Base-by-base conservation (phyloP, 2,329 filamentous ascomycete genomes). In the Sarocladium oryzae region DNA sequence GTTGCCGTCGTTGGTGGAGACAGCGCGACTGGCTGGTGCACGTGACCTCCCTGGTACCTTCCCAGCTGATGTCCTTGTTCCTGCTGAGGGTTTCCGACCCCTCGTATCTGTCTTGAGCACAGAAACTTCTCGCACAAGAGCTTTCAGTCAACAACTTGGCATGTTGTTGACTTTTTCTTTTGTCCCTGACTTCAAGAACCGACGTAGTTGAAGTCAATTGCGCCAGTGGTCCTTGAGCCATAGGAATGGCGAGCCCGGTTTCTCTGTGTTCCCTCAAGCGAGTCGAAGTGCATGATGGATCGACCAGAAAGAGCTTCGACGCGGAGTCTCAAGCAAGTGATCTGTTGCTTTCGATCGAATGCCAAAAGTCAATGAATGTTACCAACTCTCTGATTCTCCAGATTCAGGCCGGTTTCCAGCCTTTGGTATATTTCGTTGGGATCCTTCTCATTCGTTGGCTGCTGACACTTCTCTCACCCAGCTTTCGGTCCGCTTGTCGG, bases 401-500 rank as follows among this genome's bases (percentile, higher is more conserved):
- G 6, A 56, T 64, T 8, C 53, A 61, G n/a, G 54, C 56, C 32
- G 62, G 57, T 7, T 30, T 48, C 2, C 56, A 56, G 2, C 55
- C 56, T 48, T 48, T 66, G 55, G 65, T 67, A 56, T n/a, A 55
- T 16, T 23, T 23, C 40, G 13, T 41, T 13, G 7, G 33, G 13
- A 9, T n/a, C 16, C 41, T 50, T 33, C 55, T 41, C 52, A 15
- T 48, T 33, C 23, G n/a, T 28, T 43, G 13, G 11, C 9, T 21
- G 10, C 43, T 48, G 33, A 48, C 28, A 5, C 9, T 16, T 33
- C 15, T 32, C 49, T 28, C 3, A 40, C 4, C n/a, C 43, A 67
- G 65, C 50, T 67, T 20, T 65, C 62, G 3, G 55, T 67, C 23
- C 57, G 58, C 21, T 57, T 67, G n/a, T 56, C 52, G 9, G 61